Base-by-base conservation (phyloP, 2,329 filamentous ascomycete genomes). In the Proliferodiscus dingleyae region DNA sequence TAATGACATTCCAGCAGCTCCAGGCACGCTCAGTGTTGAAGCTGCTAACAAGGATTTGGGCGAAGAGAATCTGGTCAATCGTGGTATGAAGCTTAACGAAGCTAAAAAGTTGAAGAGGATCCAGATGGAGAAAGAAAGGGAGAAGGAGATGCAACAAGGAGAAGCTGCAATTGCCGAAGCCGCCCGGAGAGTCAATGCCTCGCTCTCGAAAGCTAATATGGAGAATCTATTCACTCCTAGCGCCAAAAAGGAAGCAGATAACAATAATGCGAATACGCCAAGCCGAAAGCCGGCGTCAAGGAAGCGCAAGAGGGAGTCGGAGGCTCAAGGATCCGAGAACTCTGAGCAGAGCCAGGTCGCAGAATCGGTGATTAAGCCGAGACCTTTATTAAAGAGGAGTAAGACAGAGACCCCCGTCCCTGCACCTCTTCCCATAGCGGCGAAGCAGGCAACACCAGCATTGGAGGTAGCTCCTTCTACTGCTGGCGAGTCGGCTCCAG, bases 71-170 rank as follows among this genome's bases (percentile, higher is more conserved):
- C 71, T 81, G 11, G 81, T 80, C 60, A 85, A 88, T 63, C 75
- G 84, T 41, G 85, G 85, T 7, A 86, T 89, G 80, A 84, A 86
- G 59, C 71, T 89, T 19, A 89, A 89, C 60, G 84, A 87, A 56
- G 81, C 85, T 0, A 89, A 89, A 68, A 89, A 86, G 62, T 65
- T 85, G n/a, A 87, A 87, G 64, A 77, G 75, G 5, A 81, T 19
- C 13, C 32, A 34, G 16, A 5, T 34, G 32, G 32, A 34, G 32
- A 34, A 34, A 86, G 2, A 89, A 87, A 66, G 87, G 85, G 61
- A 67, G 9, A 87, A 87, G 63, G 77, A 78, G 5, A 66, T 81
- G 53, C 78, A 75, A 54, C 80, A 80, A 2, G 79, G 77, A 1
- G 77, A 82, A 51, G 80, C 83, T 58, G 80, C 79, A 3, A 16